phyloP scores from a whole-genome alignment of 768 basidiomycete genomes.

The Collybiopsis luxurians region DNA sequence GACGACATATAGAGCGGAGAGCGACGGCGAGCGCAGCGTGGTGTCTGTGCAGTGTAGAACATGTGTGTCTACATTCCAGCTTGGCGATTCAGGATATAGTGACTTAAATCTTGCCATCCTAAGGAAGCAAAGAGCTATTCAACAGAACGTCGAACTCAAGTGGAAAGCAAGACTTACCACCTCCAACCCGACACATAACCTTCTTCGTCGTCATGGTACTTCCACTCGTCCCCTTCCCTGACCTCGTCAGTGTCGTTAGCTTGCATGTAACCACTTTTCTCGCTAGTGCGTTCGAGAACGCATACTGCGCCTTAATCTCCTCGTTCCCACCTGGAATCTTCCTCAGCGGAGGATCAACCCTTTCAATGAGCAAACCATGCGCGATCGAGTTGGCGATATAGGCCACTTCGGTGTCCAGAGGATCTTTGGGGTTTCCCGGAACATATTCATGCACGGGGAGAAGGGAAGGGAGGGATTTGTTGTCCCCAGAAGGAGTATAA shows the following conservation, averaged over 20 bases:
- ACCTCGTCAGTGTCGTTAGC: conserved; percentile 73
- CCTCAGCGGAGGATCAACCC: conserved; percentile 75
- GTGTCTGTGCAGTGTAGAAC: too few relatives aligned
- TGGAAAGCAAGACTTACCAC: conserved; percentile 48
- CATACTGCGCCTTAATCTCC: conserved; percentile 83
- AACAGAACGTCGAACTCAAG: background rate
- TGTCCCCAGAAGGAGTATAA: conserved; percentile 57
- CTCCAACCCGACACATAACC: conserved; percentile 90
- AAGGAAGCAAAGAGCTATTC: conserved; percentile 10
- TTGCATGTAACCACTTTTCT: conserved; percentile 77
- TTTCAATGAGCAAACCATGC: conserved; percentile 75
- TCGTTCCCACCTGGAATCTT: conserved; percentile 66
- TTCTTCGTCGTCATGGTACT: conserved; percentile 64
- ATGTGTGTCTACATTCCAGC: conserved; percentile 49
- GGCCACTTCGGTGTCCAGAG: conserved; percentile 80
- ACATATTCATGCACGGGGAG: conserved; percentile 60
- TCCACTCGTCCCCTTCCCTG: conserved; percentile 42
- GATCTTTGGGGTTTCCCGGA: conserved; percentile 67
- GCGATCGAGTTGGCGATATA: conserved; percentile 69
- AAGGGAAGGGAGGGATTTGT: conserved; percentile 8
- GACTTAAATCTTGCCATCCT: conserved; percentile 81
- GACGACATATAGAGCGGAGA: too few relatives aligned
- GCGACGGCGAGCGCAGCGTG: too few relatives aligned
- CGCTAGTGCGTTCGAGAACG: conserved; percentile 70
- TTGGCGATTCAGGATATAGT: conserved; percentile 77